Base-by-base conservation (phyloP, 1,139 yeast genomes). In the Citeromyces siamensis region DNA sequence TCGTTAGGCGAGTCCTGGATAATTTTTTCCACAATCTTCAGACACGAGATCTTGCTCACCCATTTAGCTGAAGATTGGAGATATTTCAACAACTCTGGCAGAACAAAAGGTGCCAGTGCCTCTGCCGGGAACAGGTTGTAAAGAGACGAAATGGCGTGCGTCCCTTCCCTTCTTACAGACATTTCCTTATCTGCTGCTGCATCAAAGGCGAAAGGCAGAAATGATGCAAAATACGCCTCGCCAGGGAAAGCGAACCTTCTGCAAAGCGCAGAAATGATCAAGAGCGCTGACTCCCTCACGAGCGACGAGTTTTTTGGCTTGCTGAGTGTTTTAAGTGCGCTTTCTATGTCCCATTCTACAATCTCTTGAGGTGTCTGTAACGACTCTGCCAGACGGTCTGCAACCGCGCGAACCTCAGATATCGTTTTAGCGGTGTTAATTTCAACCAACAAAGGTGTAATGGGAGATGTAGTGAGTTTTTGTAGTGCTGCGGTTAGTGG, bases 51-150 rank as follows among this genome's bases (percentile, higher is more conserved):
- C 59, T 90, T 88, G 36, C 86, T 71, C 58, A 84, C 93, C 95
- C 97, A 88, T 60, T 88, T 90, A 38, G 95, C 94, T 37, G 95
- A 77, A 2, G 88, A 75, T 42, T 68, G 66, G 49, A 90, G 67
- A 53, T 82, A 86, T 12, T 52, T 55, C 45, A 83, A 59, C 20
- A 84, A 55, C 39, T 63, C 69, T 40, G 80, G 75, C 35, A 90
- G 55, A 23, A 88, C 68, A 9, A 71, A 70, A 6, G 90, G 66
- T 2, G 85, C 78, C 44, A 79, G 66, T 2, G 94, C 93, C 58
- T 85, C 94, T n/a, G 69, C 62, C 32, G 94, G 86, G 62, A 71
- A 81, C 43, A 74, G 61, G 5, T 76, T 79, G 49, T 75, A 71
- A 35, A 88, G 60, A 19, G 84, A 56, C 50, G 81, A 90, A 34